Evolutionary conservation across 2,329 filamentous ascomycete genomes (phyloP), one percentile per base, ranked within the genome.

Genomic region (Colletotrichum melonis): DNA sequence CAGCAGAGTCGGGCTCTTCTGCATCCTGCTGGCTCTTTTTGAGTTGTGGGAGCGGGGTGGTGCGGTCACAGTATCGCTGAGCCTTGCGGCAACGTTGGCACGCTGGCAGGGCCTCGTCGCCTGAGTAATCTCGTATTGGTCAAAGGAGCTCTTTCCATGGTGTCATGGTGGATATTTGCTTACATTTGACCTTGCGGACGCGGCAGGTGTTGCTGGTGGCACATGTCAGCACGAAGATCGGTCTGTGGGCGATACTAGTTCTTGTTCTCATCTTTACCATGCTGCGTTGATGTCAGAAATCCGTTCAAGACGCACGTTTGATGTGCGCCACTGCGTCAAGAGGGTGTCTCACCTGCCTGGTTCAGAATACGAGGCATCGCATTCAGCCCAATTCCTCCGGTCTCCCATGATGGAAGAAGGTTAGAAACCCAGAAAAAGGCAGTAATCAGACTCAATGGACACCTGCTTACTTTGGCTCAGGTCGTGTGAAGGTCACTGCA

Each of bases 141-240:
- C 14, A 8, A 7, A 49, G 4, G 42, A 22, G 30, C 11, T 60
- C 42, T 32, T 52, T 7, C 22, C 9, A 9, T n/a, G 38, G 3
- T 12, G 14, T 42, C 38, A 42, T 8, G 1, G 3, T 19, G 3
- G 26, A 35, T 11, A 4, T 1, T 11, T 1, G 63, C 71, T 12
- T 72, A 81, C 82, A 84, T 70, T 82, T 83, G 2, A 83, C 69
- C 67, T 84, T 84, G 63, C 82, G 82, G 12, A 78, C 76, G 3
- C 82, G 81, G 64, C 82, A 84, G 2, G 81, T 83, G 57, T 84
- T 81, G 75, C 82, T 84, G 42, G 8, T 62, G 22, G 35, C 30
- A 49, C 19, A 55, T 8, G 26, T 67, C n/a, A 71, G 63, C 42
- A 49, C 14, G 42, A 38, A 8, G n/a, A 16, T 22, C 26, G 4